These are phyloP conservation scores for Telfairia occidentalis DNA, from an alignment of 331 rosid genomes.

Conservation along the genomic window DNA sequence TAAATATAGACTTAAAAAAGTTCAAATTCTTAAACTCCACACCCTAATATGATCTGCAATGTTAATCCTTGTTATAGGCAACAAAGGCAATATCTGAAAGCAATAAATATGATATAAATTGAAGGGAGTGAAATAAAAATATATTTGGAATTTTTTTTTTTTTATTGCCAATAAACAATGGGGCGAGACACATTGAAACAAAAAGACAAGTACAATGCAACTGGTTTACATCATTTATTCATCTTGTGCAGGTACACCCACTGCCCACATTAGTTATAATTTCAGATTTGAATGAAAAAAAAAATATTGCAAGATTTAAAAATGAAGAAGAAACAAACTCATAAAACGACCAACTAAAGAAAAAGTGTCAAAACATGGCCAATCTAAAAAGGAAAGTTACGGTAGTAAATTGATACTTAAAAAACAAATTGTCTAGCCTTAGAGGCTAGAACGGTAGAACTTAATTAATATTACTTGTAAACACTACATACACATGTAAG, in stretches of 20 bases:
- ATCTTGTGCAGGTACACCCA: too few species aligned
- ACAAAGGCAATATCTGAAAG: neutral
- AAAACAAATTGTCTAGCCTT: neutral
- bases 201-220: neutral
- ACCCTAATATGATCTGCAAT: neutral
- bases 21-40: neutral
- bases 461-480: neutral
- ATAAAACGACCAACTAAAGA: neutral
- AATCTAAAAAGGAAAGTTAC: neutral
- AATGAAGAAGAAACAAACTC: neutral
- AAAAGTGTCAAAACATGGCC: neutral
- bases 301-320: too few species aligned
- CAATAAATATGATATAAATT: neutral
- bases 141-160: neutral
- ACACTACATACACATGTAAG: neutral
- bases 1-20: conserved; percentile 12
- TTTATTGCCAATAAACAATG: neutral
- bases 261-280: too few species aligned
- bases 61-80: neutral
- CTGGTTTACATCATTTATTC: neutral
- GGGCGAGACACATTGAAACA: neutral
- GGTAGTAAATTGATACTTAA: neutral
- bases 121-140: neutral
- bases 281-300: too few species aligned
- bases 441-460: neutral